phyloP scores from a whole-genome alignment of 169 alveolate species.

The Theileria sp. region DNA sequence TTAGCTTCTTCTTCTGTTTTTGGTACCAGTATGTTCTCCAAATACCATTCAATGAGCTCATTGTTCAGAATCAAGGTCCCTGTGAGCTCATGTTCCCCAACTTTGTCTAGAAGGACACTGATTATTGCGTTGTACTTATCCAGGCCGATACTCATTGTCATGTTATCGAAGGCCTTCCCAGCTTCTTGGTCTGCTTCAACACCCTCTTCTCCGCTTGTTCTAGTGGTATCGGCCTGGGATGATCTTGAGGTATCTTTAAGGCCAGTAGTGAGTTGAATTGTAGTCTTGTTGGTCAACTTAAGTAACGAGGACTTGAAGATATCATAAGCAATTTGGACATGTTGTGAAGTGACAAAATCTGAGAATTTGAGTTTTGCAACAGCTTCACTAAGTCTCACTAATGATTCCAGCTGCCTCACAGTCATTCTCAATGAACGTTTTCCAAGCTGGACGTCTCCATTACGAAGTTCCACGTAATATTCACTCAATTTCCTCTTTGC shows the following conservation, averaged over 20 bases:
- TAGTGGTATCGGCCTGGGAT: slow-evolving; percentile 26
- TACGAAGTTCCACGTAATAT: slow-evolving; percentile 88
- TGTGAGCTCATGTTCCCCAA: slow-evolving; percentile 68
- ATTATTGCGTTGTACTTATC: slow-evolving; percentile 71
- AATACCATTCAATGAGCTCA: slow-evolving; percentile 73
- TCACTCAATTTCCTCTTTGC: slow-evolving; percentile 88
- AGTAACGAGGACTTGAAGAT: slow-evolving; percentile 85
- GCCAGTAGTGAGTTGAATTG: slow-evolving; percentile 44
- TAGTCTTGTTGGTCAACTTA: slow-evolving; percentile 70
- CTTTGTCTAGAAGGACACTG: slow-evolving; percentile 73
- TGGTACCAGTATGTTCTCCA: slow-evolving; percentile 67
- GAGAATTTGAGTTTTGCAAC: slow-evolving; percentile 91
- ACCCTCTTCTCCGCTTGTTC: slow-evolving; percentile 24
- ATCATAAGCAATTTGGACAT: slow-evolving; percentile 91
- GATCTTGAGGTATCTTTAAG: slow-evolving; percentile 8
- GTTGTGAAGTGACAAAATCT: slow-evolving; percentile 83
- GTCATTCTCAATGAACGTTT: slow-evolving; percentile 91
- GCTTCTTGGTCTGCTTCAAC: slow-evolving; percentile 4
- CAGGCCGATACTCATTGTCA: slow-evolving; percentile 48
- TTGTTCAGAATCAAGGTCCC: slow-evolving; percentile 66
- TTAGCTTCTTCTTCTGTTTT: slow-evolving; percentile 72
- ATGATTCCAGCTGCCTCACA: slow-evolving; percentile 93
- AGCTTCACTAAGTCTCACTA: slow-evolving; percentile 93
- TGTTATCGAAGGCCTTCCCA: not conserved
- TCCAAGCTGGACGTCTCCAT: slow-evolving; percentile 84